A percentile compares a stretch with the other conserved stretches of the same genome.
Conservation (phyloP, 495 filamentous ascomycete genomes). For the Xylaria palmicola region DNA sequence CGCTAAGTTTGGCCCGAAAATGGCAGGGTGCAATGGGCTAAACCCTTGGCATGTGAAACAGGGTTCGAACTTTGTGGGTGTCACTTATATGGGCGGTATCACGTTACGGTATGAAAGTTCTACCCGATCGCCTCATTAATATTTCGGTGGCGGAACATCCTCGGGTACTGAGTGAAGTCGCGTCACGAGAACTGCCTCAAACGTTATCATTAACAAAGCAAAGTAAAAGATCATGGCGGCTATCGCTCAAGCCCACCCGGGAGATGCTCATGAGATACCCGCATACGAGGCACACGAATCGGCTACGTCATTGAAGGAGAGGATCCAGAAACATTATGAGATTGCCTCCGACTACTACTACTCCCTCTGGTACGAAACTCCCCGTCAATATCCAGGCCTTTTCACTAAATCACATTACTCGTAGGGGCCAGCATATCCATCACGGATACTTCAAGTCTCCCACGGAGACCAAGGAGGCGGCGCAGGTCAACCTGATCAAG, state of each 20-base stretch:
- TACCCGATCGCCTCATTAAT: background rate
- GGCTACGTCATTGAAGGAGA: conserved; percentile 54
- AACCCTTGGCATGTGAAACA: background rate
- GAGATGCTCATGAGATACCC: conserved; percentile 50
- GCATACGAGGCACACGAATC: conserved; percentile 50
- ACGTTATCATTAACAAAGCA: background rate
- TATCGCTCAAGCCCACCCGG: conserved; percentile 19
- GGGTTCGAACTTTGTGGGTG: background rate
- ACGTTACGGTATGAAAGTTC: background rate
- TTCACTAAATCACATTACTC: background rate
- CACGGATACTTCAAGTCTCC: conserved; percentile 52
- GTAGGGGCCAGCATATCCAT: conserved; percentile 61
- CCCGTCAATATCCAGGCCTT: background rate
- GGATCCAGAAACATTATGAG: conserved; percentile 59
- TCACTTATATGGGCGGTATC: background rate
- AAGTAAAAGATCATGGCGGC: background rate
- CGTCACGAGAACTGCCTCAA: background rate
- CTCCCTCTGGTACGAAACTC: conserved; percentile 42
- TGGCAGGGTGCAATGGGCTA: background rate
- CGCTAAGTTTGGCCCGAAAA: too few species aligned
- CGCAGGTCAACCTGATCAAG: conserved; percentile 50
- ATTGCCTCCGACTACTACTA: conserved; percentile 57
- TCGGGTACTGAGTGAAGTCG: background rate
- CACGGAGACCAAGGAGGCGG: conserved; percentile 48
- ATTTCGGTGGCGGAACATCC: too few species aligned